Evolutionary conservation across 768 basidiomycete species (phyloP).

Genomic region (Pleurotus ostreatus): DNA sequence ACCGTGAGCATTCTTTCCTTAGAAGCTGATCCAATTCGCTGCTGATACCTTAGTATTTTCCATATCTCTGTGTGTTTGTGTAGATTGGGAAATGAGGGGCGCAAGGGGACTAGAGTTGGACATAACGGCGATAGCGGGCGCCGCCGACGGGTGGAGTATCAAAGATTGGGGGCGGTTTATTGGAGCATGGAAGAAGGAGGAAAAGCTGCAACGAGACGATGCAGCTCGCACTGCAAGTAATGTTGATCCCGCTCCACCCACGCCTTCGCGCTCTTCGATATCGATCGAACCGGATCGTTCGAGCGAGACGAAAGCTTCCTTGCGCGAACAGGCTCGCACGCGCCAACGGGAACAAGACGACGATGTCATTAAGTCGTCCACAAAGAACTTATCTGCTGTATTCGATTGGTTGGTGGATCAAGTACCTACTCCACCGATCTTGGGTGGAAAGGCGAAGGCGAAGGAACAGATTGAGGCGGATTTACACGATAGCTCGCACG

Average conservation of each 20-base stretch:
- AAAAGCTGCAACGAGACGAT: constrained; percentile 35
- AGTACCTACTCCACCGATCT: constrained; percentile 40
- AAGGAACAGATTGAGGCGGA: constrained; percentile 9
- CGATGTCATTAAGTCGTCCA: constrained; percentile 59
- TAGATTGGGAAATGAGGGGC: constrained; percentile 92
- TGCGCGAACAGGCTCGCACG: constrained; percentile 13
- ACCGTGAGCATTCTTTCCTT: constrained; percentile 45
- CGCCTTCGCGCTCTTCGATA: too few species aligned
- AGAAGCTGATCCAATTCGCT: too few species aligned
- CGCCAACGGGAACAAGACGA: constrained; percentile 37
- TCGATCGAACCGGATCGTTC: not conserved
- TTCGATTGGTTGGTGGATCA: constrained; percentile 80
- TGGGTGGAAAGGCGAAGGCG: constrained; percentile 10
- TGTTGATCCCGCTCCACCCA: too few species aligned
- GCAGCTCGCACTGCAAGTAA: constrained; percentile 17
- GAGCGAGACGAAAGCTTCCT: constrained; percentile 6
- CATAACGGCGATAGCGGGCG: constrained; percentile 41
- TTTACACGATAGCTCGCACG: constrained; percentile 21
- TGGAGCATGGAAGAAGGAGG: constrained; percentile 56
- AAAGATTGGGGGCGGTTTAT: constrained; percentile 65
- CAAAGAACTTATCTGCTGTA: constrained; percentile 68
- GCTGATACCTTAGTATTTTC: not conserved
- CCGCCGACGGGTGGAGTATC: constrained; percentile 39
- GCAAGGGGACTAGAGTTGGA: constrained; percentile 73
- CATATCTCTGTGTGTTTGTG: not conserved